phyloP scores from a whole-genome alignment of 441 rosid genomes.

The Adansonia rubrostipa region DNA sequence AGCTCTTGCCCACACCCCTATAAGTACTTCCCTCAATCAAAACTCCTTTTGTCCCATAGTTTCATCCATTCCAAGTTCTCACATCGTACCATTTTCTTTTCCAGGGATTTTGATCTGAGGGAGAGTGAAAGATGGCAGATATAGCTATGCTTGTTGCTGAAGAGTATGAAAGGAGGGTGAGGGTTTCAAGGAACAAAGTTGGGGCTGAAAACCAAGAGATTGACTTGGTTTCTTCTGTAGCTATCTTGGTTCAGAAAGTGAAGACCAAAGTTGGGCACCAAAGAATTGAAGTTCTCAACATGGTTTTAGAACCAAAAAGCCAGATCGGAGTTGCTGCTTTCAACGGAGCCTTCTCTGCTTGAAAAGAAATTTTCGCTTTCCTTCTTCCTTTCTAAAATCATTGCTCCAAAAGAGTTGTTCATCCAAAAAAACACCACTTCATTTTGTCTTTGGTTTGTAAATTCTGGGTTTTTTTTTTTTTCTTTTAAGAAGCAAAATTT shows the following conservation, averaged over 20 bases:
- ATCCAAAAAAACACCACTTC: background rate
- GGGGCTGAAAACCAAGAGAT: background rate
- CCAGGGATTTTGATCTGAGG: background rate
- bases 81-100: background rate
- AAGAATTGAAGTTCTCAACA: slow-evolving; percentile 28
- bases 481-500: background rate
- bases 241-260: slow-evolving; percentile 18
- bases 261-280: slow-evolving; percentile 21
- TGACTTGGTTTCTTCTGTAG: slow-evolving; percentile 13
- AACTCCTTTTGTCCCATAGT: background rate
- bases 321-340: slow-evolving; percentile 55
- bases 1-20: slow-evolving; percentile 8
- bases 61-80: background rate
- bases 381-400: background rate
- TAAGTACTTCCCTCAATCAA: slow-evolving; percentile 11
- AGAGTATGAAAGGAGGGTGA: slow-evolving; percentile 58
- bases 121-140: slow-evolving; percentile 48
- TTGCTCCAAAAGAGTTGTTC: background rate
- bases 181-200: slow-evolving; percentile 30
- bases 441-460: background rate
- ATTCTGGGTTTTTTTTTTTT: background rate
- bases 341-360: slow-evolving; percentile 62
- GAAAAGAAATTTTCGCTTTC: background rate
- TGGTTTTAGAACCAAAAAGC: slow-evolving; percentile 41
- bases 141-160: slow-evolving; percentile 68